A percentile compares a stretch with the other conserved stretches of the same genome.
These are phyloP conservation scores for Cyberlindnera maritima DNA, from an alignment of 805 yeast species.

Conservation along the genomic window DNA sequence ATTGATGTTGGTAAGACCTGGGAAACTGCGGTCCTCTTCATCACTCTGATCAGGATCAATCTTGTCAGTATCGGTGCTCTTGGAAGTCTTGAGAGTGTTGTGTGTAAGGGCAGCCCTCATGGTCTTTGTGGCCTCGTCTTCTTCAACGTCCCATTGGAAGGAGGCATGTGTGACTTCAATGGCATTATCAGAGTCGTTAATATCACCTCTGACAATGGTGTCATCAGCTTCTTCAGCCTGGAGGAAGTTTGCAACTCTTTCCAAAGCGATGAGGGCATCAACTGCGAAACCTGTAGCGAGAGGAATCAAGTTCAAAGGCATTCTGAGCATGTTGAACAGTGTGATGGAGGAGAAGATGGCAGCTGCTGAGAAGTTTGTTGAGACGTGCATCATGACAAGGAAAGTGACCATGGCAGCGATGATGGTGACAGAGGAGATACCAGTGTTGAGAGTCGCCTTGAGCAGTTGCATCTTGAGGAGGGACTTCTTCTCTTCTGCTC, in stretches of 20 bases:
- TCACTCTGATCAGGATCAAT: neutral
- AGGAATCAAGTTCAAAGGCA: slow-evolving; percentile 64
- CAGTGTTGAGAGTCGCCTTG: slow-evolving; percentile 61
- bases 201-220: slow-evolving; percentile 28
- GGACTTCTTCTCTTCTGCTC: slow-evolving; percentile 59
- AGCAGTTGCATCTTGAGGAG: slow-evolving; percentile 63
- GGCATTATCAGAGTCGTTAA: slow-evolving; percentile 41
- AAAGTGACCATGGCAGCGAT: slow-evolving; percentile 72
- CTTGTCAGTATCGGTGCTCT: slow-evolving; percentile 4
- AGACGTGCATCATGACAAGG: slow-evolving; percentile 49
- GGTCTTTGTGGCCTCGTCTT: slow-evolving; percentile 14
- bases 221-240: slow-evolving; percentile 38
- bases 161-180: slow-evolving; percentile 43
- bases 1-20: slow-evolving; percentile 48
- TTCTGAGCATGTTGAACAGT: slow-evolving; percentile 58
- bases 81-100: neutral
- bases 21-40: slow-evolving; percentile 29
- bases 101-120: slow-evolving; percentile 1
- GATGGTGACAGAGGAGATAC: slow-evolving; percentile 48
- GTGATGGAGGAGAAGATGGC: slow-evolving; percentile 69
- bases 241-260: slow-evolving; percentile 47
- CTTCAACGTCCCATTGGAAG: slow-evolving; percentile 54
- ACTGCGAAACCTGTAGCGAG: slow-evolving; percentile 57
- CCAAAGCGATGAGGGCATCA: slow-evolving; percentile 59
- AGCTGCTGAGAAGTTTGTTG: slow-evolving; percentile 49